Evolutionary conservation across 1,284 basidiomycete species (phyloP), one percentile per base, ranked within the genome.

Genomic region (Xerocomus nothofagi): DNA sequence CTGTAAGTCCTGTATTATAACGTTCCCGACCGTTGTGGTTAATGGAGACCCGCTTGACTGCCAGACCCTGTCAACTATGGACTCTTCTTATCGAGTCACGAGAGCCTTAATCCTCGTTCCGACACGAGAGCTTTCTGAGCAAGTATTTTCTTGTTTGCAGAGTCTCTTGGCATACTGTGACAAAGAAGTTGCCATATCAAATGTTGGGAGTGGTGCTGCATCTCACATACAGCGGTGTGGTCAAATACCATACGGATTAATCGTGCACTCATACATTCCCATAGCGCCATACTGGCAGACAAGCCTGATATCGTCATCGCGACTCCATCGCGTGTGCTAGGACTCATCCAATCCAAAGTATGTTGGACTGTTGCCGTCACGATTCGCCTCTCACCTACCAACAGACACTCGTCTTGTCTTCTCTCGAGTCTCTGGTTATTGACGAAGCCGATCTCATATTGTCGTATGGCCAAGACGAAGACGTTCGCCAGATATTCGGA

Each of bases 381-480:
- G 1, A 4, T 21, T 44, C 14, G 21, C 1, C 2, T 33, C 52
- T 54, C 26, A 66, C 26, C 20, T n/a, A 7, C 29, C 32, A 24
- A n/a, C 57, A 90, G 84, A 70, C 79, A 2, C 70, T 94, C 4
- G 77, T 75, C 3, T 68, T 91, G 0, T 64, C 74, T 21, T 75
- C 73, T 0, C 74, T 99, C 21, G 88, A 94, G 49, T 90, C 91
- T 15, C 82, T 99, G 14, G 91, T 97, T 18, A 93, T 99, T 53
- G 97, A 99, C 68, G 97, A 99, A 73, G 97, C 97, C 11, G 97
- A 99, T 68, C 81, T 99, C 24, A 91, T 99, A 48, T 78, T 99
- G 9, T 98, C 95, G 0, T 99, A 99, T 67, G 97, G 97, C 6
- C 93, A 99, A 64, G 90, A 95, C 59, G 88, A 92, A 58, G 94